Conservation (phyloP, 148 eudicot genomes). For the Vaccinium macrocarpon region DNA sequence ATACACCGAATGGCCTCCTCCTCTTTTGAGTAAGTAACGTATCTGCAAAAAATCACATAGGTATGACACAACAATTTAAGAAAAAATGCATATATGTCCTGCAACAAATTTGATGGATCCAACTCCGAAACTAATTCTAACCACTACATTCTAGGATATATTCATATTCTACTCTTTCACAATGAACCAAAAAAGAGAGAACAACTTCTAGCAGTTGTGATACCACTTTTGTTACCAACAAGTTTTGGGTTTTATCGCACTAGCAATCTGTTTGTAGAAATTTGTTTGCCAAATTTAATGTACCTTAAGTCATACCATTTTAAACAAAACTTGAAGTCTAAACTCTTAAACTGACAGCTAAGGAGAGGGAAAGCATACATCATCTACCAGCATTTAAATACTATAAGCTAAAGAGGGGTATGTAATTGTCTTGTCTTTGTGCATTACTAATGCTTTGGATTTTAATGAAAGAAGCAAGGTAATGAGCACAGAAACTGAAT, state of each 20-base stretch:
- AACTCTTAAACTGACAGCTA: not conserved
- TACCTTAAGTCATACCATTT: not conserved
- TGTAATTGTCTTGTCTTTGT: not conserved
- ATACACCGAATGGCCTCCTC: conserved; percentile 64
- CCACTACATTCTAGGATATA: not conserved
- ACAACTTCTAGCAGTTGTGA: not conserved
- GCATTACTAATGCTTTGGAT: not conserved
- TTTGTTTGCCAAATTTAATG: not conserved
- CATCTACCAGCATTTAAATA: not conserved
- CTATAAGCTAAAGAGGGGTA: not conserved
- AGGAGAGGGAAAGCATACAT: not conserved
- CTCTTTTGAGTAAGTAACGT: conserved; percentile 56
- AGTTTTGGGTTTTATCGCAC: not conserved
- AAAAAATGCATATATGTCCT: not conserved
- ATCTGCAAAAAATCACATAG: conserved; percentile 25
- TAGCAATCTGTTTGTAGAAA: not conserved
- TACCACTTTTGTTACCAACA: not conserved
- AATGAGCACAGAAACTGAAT: not conserved
- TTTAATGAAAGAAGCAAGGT: not conserved
- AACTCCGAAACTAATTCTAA: not conserved
- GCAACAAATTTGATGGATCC: not conserved
- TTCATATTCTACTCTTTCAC: not conserved
- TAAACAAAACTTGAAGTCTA: not conserved
- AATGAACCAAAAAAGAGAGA: not conserved
- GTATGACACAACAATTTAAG: not conserved